These are phyloP conservation scores for Debaryomycetaceae sp. DNA, from an alignment of 1,139 yeast genomes.

Conservation along the genomic window DNA sequence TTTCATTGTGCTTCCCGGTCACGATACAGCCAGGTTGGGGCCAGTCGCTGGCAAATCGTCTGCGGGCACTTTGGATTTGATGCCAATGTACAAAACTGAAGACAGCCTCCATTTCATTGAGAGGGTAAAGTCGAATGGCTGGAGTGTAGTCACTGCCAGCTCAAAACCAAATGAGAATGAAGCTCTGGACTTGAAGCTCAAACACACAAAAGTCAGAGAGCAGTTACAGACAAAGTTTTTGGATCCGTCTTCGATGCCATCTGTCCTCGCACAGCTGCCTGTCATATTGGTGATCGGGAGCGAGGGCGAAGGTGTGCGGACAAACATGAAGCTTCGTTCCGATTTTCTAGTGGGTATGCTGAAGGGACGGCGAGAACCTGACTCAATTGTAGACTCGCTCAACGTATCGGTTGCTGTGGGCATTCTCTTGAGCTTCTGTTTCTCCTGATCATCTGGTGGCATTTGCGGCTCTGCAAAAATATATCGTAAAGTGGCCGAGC, in stretches of 20 bases:
- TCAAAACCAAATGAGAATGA: conserved; percentile 26
- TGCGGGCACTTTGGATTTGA: conserved; percentile 82
- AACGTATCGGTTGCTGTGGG: conserved; percentile 92
- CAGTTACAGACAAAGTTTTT: conserved; percentile 31
- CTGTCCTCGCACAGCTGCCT: conserved; percentile 49
- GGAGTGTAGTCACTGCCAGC: conserved; percentile 72
- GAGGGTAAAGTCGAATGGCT: conserved; percentile 51
- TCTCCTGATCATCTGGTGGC: neutral
- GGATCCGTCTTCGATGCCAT: conserved; percentile 39
- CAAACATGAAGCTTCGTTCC: conserved; percentile 57
- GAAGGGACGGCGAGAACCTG: conserved; percentile 28
- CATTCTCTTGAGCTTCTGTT: conserved; percentile 46
- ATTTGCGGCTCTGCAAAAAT: too few species aligned
- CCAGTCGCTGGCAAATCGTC: conserved; percentile 80
- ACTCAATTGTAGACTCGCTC: conserved; percentile 64
- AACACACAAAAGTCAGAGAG: conserved; percentile 16
- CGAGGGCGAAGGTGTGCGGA: conserved; percentile 81
- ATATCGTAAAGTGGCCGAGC: too few species aligned
- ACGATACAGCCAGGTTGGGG: conserved; percentile 69
- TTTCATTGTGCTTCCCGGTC: conserved; percentile 66
- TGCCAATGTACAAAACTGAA: conserved; percentile 56
- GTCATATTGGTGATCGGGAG: conserved; percentile 75
- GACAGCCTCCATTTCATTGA: conserved; percentile 65
- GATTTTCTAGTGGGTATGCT: conserved; percentile 60
- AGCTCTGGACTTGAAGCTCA: conserved; percentile 16